A percentile compares a stretch with the other conserved stretches of the same genome.
Evolutionary conservation across 2,329 filamentous ascomycete species (phyloP).

Genomic region (Sphaerulina populicola): DNA sequence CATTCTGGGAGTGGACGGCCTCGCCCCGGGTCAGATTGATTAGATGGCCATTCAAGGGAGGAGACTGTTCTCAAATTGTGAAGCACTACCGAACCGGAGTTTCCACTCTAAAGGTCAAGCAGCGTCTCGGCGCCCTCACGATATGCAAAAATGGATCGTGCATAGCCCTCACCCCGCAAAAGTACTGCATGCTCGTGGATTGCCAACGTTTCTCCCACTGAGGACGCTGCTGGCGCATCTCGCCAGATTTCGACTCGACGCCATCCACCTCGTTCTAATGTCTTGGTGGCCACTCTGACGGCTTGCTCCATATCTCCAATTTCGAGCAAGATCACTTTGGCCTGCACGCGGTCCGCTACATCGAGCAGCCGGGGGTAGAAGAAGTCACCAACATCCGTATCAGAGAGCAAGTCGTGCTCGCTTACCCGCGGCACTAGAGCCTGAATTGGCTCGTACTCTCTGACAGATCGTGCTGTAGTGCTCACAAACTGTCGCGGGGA

Average conservation of each 20-base stretch:
- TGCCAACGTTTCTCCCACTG: constrained; percentile 22
- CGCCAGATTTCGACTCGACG: constrained; percentile 59
- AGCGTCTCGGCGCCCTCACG: constrained; percentile 19
- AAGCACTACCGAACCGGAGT: background rate
- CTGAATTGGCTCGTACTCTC: constrained; percentile 68
- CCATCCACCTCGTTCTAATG: constrained; percentile 31
- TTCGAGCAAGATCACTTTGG: constrained; percentile 58
- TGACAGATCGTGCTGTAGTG: constrained; percentile 64
- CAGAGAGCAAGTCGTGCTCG: background rate
- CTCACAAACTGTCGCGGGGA: constrained; percentile 55
- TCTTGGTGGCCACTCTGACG: constrained; percentile 50
- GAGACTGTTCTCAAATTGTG: background rate
- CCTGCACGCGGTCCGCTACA: constrained; percentile 43
- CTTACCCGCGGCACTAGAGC: constrained; percentile 60
- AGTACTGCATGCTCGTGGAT: constrained; percentile 18
- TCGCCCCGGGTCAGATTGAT: too few relatives aligned
- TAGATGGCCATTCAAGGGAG: too few relatives aligned
- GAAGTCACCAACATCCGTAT: constrained; percentile 38
- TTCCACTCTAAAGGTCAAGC: background rate
- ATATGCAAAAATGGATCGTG: constrained; percentile 39
- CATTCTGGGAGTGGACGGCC: too few relatives aligned
- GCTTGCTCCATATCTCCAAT: constrained; percentile 64
- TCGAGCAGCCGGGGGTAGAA: constrained; percentile 63
- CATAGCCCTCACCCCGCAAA: constrained; percentile 37
- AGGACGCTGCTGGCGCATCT: constrained; percentile 47